Base-by-base conservation (phyloP, 2,329 filamentous ascomycete genomes). In the Aspergillus bombycis region DNA sequence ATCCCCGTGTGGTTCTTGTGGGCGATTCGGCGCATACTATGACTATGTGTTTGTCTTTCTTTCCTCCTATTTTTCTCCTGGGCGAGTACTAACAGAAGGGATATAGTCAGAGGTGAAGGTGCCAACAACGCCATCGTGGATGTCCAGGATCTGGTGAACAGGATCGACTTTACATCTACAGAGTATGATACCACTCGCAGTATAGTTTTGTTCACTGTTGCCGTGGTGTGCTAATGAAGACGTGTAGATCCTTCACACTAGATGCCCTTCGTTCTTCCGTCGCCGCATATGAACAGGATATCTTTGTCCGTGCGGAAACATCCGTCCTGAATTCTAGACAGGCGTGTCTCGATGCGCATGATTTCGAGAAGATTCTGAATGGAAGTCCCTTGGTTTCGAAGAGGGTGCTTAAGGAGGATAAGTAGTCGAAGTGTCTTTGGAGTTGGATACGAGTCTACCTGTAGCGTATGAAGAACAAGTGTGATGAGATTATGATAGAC, bases 1-100 rank as follows among this genome's bases (percentile, higher is more conserved):
- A 72, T 8, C 82, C 82, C 0, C 76, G 78, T 2, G 81, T 79
- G 0, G 78, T 83, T 0, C 66, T 88, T 1, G 77, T 85, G 62
- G 85, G 86, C 0, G 86, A 88, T 71, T 82, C 85, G 0, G 77
- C 86, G 3, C 85, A 88, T 70, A 79, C 83, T 0, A 88, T 88
- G 85, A 82, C 83, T 0, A 87, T 87, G 85, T 87, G 84, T 87
- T 79, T 73, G 84, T 76, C 21, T 14, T 46, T 19, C 46, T 45
- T 4, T 16, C 4, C 19, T 30, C 2, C 4, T 41, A 1, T 16
- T 28, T 32, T 34, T 28, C 26, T 28, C 5, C n/a, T n/a, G n/a
- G n/a, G n/a, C n/a, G n/a, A n/a, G 0, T 21, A 26, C 19, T 50
- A 45, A 30, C 57, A 57, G 50, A 57, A 4, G 8, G 9, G n/a